Evolutionary conservation across 768 basidiomycete species (phyloP).

Genomic region (Mrakia hoshinonis): DNA sequence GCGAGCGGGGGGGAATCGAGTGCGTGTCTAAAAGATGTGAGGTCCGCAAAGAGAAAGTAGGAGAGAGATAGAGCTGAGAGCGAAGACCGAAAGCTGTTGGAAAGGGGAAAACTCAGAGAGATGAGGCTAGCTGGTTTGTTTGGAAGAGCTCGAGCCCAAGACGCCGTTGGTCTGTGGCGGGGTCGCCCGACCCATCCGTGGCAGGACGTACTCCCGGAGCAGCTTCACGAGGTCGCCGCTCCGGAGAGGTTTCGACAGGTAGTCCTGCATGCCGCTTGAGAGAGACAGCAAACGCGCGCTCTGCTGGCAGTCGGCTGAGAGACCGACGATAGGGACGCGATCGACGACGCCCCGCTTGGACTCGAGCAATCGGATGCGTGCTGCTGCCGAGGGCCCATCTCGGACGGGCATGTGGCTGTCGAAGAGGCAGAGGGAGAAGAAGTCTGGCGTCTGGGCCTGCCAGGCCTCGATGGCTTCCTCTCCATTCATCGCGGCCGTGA

Average conservation of each 20-base stretch:
- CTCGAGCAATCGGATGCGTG: slow-evolving; percentile 11
- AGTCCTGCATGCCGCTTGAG: slow-evolving; percentile 70
- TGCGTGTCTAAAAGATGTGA: not conserved
- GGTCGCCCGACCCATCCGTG: not conserved
- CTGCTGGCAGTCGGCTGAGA: slow-evolving; percentile 15
- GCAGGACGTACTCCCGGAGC: slow-evolving; percentile 10
- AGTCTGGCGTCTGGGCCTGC: not conserved
- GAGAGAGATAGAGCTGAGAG: not conserved
- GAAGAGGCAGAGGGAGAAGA: slow-evolving; percentile 12
- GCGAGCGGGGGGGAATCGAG: not conserved
- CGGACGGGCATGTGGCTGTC: slow-evolving; percentile 16
- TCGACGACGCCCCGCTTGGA: not conserved
- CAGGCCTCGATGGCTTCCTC: slow-evolving; percentile 16
- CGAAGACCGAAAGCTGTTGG: not conserved
- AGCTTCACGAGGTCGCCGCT: slow-evolving; percentile 44
- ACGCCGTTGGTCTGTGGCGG: too few species aligned
- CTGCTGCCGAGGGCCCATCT: slow-evolving; percentile 20
- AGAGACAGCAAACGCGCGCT: slow-evolving; percentile 57
- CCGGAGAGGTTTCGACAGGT: slow-evolving; percentile 63
- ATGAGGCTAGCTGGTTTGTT: not conserved
- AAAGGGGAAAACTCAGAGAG: not conserved
- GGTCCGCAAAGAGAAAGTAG: not conserved
- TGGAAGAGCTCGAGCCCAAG: too few species aligned
- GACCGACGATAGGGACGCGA: slow-evolving; percentile 1
- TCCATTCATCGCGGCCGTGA: slow-evolving; percentile 7